Percentiles rank a stretch among this genome's conserved stretches.
Evolutionary conservation across 1,284 basidiomycete species (phyloP).

Genomic region (Moesziomyces sp.): DNA sequence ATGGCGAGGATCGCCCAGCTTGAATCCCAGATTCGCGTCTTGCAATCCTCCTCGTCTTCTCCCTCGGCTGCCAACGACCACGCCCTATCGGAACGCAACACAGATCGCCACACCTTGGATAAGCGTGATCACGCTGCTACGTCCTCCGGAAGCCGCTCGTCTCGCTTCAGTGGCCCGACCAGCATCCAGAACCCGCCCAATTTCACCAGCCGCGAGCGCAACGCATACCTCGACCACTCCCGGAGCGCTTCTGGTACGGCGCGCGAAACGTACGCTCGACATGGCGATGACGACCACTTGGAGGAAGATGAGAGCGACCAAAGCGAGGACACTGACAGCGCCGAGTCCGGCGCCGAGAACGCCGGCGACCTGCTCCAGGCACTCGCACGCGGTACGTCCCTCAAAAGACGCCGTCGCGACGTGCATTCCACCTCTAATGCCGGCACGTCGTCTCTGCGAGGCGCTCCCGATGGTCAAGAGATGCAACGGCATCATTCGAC

Average conservation of each 20-base stretch:
- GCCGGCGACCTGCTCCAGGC: constrained; percentile 33
- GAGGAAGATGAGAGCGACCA: constrained; percentile 27
- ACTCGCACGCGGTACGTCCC: constrained; percentile 21
- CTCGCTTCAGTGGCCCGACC: constrained; percentile 23
- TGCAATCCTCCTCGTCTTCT: constrained; percentile 34
- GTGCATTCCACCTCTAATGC: too few species aligned
- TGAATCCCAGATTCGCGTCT: constrained; percentile 42
- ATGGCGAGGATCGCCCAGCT: constrained; percentile 53
- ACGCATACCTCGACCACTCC: not conserved
- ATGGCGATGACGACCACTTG: constrained; percentile 3
- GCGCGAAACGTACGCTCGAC: not conserved
- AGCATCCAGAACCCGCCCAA: constrained; percentile 28
- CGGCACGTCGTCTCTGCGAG: not conserved
- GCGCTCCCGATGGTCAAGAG: too few species aligned
- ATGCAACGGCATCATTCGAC: not conserved
- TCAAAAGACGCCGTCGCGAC: constrained; percentile 13
- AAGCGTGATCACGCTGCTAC: constrained; percentile 15
- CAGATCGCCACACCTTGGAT: constrained; percentile 5
- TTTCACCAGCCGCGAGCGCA: constrained; percentile 42
- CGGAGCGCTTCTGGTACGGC: not conserved
- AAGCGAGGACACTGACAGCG: constrained; percentile 30
- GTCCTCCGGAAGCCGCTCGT: constrained; percentile 26
- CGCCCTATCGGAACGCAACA: constrained; percentile 12
- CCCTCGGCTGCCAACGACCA: constrained; percentile 16
- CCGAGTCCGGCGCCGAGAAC: constrained; percentile 32